Conservation (phyloP, 257 asterid genomes). For the Nicotiana paniculata region DNA sequence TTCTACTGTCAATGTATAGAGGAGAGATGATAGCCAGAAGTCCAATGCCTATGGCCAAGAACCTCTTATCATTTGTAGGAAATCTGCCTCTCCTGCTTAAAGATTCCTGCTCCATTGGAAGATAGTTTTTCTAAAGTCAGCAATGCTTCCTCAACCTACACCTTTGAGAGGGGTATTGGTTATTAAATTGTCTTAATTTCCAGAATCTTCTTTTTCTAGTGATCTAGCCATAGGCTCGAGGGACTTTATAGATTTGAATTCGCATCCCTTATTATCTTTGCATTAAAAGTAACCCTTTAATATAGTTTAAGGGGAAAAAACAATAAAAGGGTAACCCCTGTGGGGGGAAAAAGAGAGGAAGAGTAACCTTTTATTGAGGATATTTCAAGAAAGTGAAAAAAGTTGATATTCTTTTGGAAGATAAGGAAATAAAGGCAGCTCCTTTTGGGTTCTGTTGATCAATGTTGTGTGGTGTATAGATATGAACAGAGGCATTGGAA, state of each 20-base stretch:
- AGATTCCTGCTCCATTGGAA: slow-evolving; percentile 30
- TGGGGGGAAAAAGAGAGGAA: not conserved
- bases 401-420: slow-evolving; percentile 6
- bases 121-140: not conserved
- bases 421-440: slow-evolving; percentile 2
- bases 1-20: slow-evolving; percentile 37
- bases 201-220: not conserved
- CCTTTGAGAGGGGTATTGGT: not conserved
- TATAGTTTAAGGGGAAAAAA: not conserved
- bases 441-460: not conserved
- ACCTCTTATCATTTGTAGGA: slow-evolving; percentile 35
- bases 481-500: not conserved
- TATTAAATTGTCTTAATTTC: not conserved
- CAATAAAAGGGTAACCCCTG: not conserved
- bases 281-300: not conserved
- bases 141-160: not conserved
- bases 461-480: not conserved
- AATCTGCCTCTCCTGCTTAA: slow-evolving; percentile 18
- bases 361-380: not conserved
- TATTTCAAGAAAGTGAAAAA: slow-evolving; percentile 4
- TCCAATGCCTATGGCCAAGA: slow-evolving; percentile 40
- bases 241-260: not conserved
- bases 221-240: not conserved
- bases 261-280: not conserved
- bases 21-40: slow-evolving; percentile 48